Conservation (phyloP, 768 basidiomycete species). For the Gymnopilus dilepis region DNA sequence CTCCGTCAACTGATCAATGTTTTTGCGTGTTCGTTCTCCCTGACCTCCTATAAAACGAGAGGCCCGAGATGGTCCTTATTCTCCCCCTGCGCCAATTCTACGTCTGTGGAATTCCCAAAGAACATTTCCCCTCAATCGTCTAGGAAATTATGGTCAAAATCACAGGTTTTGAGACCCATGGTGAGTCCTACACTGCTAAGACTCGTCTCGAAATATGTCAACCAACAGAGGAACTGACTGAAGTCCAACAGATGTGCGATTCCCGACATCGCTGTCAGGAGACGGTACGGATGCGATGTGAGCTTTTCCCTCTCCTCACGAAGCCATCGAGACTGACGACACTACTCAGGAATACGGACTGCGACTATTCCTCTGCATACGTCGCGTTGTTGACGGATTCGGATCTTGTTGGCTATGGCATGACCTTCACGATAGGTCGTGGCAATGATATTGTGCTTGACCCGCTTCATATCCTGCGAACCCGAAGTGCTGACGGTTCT, state of each 20-base stretch:
- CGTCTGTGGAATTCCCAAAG: background rate
- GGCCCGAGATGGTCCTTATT: background rate
- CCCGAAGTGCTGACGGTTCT: background rate
- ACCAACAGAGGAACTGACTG: background rate
- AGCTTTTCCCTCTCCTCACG: constrained; percentile 15
- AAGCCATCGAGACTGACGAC: background rate
- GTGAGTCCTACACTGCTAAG: constrained; percentile 20
- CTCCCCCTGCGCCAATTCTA: background rate
- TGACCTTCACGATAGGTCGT: constrained; percentile 94
- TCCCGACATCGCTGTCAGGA: constrained; percentile 88
- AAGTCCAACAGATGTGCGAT: constrained; percentile 72
- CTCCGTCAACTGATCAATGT: constrained; percentile 9
- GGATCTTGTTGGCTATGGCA: constrained; percentile 84
- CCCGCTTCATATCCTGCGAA: background rate
- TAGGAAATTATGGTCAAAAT: constrained; percentile 37
- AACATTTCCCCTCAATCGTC: too few species aligned
- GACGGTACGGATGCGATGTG: constrained; percentile 96
- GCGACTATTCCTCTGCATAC: constrained; percentile 96
- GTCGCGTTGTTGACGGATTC: constrained; percentile 78
- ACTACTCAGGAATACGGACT: constrained; percentile 85
- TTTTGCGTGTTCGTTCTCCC: constrained; percentile 8
- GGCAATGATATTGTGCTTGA: constrained; percentile 89
- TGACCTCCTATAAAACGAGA: constrained; percentile 2
- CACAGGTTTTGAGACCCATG: constrained; percentile 39
- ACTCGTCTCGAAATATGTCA: background rate